Conservation (phyloP, 1,139 yeast genomes). For the Magnusiomyces suaveolens region DNA sequence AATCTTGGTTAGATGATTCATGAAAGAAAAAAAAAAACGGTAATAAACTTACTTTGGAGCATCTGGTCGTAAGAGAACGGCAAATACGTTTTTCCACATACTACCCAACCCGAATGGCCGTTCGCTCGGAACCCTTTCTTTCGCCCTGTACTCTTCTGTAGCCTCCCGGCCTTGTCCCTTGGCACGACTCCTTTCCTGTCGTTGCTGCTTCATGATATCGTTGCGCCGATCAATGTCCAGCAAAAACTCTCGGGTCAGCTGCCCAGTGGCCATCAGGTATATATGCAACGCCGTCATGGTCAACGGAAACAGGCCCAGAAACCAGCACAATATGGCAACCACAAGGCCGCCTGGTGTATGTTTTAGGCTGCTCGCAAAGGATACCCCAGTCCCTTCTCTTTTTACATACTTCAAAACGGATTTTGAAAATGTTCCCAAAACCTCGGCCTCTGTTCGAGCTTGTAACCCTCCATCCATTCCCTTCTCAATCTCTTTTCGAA, state of each 20-base stretch:
- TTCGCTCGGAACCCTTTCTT: background rate
- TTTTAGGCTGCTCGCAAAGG: conserved; percentile 9
- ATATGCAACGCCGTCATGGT: conserved; percentile 6
- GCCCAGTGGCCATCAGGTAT: conserved; percentile 12
- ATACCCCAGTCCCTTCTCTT: background rate
- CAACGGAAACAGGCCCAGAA: conserved; percentile 10
- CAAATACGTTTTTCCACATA: conserved; percentile 12
- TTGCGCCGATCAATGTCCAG: background rate
- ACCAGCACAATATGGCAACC: conserved; percentile 10
- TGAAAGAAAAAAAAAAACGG: background rate
- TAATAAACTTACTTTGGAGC: conserved; percentile 10
- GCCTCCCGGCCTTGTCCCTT: no score
- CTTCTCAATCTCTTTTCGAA: background rate
- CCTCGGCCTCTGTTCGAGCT: background rate
- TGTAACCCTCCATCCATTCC: background rate
- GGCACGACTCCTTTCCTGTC: background rate
- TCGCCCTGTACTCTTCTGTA: background rate
- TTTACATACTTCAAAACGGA: background rate
- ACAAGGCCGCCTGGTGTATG: conserved; percentile 13
- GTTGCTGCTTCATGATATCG: background rate
- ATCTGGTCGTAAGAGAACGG: conserved; percentile 15
- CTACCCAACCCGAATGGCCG: conserved; percentile 10
- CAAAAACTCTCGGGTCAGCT: conserved; percentile 13
- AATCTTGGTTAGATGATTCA: no score
- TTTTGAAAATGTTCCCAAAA: background rate